phyloP scores from a whole-genome alignment of 1,139 yeast species.

The Nakaseomyces delphensis region DNA sequence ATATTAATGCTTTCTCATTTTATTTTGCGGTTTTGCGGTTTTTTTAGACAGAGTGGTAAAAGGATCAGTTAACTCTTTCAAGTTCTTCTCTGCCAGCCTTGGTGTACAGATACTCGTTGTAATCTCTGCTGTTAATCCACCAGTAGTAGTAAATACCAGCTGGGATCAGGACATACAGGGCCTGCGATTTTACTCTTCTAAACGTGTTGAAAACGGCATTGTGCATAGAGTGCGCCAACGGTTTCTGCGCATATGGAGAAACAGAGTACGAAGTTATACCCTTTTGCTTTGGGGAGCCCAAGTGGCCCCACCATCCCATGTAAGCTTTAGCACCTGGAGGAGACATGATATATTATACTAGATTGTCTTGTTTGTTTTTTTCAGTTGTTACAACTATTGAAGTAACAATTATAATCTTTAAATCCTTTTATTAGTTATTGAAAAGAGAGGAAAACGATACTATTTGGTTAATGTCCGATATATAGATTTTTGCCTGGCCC shows the following conservation, averaged over 20 bases:
- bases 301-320: conserved; percentile 97
- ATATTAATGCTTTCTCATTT: not conserved
- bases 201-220: conserved; percentile 85
- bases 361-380: not conserved
- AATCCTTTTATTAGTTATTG: too few relatives aligned
- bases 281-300: conserved; percentile 81
- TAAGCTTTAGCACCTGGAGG: conserved; percentile 70
- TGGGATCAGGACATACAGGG: conserved; percentile 70
- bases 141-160: conserved; percentile 72
- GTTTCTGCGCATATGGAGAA: conserved; percentile 89
- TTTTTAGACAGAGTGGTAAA: not conserved
- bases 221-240: conserved; percentile 79
- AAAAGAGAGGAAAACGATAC: not conserved
- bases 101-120: conserved; percentile 92
- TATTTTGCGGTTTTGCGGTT: not conserved
- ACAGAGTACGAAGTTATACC: conserved; percentile 79
- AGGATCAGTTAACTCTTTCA: conserved; percentile 51
- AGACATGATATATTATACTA: conserved; percentile 34
- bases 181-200: conserved; percentile 89
- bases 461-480: too few relatives aligned
- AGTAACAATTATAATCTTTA: too few relatives aligned
- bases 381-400: not conserved
- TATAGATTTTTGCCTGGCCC: not conserved
- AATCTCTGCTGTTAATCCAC: conserved; percentile 83
- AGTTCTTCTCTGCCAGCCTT: conserved; percentile 96